Conservation (phyloP, 129 eudicot genomes). For the Arctium minus region DNA sequence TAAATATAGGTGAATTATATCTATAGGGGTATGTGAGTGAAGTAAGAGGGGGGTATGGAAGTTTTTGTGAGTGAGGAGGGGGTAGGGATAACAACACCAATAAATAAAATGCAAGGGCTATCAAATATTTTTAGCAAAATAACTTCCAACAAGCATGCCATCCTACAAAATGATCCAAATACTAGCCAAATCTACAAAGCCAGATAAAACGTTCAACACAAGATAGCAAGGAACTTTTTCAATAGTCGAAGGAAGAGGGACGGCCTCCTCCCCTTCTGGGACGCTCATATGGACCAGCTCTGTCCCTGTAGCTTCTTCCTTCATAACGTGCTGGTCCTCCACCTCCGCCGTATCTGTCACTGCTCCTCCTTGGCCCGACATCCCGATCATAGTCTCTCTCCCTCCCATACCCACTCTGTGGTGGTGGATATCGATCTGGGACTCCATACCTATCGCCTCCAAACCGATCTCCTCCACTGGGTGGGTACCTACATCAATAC, state of each 20-base stretch:
- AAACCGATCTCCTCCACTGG: slow-evolving; percentile 62
- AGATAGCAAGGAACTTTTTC: background rate
- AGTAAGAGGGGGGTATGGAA: no score
- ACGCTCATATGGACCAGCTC: slow-evolving; percentile 90
- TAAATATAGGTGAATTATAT: no score
- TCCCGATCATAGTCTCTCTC: slow-evolving; percentile 83
- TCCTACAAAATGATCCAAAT: slow-evolving; percentile 6
- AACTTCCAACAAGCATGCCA: slow-evolving; percentile 1
- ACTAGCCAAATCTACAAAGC: slow-evolving; percentile 22
- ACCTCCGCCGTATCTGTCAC: slow-evolving; percentile 63
- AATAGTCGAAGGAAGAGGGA: slow-evolving; percentile 65
- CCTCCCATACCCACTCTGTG: slow-evolving; percentile 55
- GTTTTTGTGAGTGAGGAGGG: no score
- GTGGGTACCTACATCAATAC: slow-evolving; percentile 53
- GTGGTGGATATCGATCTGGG: slow-evolving; percentile 58
- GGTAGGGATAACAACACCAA: no score
- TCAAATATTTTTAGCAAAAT: background rate
- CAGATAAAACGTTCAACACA: background rate
- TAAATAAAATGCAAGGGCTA: background rate
- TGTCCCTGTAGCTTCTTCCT: slow-evolving; percentile 75
- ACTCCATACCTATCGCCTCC: slow-evolving; percentile 62
- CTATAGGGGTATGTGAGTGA: no score
- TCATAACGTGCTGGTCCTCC: slow-evolving; percentile 82
- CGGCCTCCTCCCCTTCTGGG: slow-evolving; percentile 79
- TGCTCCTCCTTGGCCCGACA: slow-evolving; percentile 56